Evolutionary conservation across 208 protist species (phyloP), one percentile per base, ranked within the genome.

Genomic region (Zelonia costaricensis): DNA sequence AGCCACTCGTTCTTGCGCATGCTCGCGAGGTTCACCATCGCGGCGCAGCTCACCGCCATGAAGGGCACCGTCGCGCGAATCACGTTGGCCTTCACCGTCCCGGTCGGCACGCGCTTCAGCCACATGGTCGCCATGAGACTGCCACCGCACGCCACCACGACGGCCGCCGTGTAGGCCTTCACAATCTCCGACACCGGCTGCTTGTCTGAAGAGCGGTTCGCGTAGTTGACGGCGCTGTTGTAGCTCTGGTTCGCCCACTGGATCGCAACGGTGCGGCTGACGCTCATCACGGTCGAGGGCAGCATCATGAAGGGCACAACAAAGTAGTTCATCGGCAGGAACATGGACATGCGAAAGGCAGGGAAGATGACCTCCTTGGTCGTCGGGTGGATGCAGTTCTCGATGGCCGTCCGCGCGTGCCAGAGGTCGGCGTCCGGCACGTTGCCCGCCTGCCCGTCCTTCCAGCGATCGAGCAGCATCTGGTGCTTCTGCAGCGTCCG

Each of bases 191-290:
- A 65, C 55, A 84, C 62, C 9, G 84, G 77, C 71, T 94, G 88
- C 60, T 91, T 91, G 46, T 91, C 87, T n/a, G 87, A 92, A 71
- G 88, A 93, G 55, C 94, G 82, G 71, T 98, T 98, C 9, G 92
- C 88, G 78, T 98, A 96, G 76, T 98, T 98, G 25, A 98, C 81
- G 2, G 86, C 87, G 46, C 86, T 84, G 82, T 98, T 97, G 69
- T 95, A 97, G 69, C 84, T 95, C 75, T 97, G 92, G 62, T 97
- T 97, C 46, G 96, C 82, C 85, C 82, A 96, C 82, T 98, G 95
- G 52, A 96, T 93, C 39, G 82, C 83, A 16, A 97, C 45, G 15
- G 86, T 94, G 54, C 80, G 82, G 2, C 76, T 61, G 12, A 91
- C 59, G 62, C 84, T 84, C 36, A 65, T 76, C 36, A 89, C 62